Conservation (phyloP, 306 rosid genomes). For the Pterocarpus santalinus region DNA sequence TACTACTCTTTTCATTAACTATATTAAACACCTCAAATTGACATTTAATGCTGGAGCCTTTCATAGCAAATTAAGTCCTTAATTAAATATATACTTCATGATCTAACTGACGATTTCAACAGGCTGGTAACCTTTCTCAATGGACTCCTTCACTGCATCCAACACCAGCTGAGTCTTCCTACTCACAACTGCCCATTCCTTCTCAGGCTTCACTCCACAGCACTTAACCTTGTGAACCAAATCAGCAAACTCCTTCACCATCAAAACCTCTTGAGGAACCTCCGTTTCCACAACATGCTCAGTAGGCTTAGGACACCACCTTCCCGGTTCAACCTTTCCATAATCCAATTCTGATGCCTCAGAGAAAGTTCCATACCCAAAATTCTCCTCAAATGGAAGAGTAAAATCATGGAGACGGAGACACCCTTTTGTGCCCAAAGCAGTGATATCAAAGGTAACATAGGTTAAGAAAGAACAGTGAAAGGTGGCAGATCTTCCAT, state of each 20-base stretch:
- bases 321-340: constrained; percentile 43
- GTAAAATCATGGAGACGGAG: constrained; percentile 45
- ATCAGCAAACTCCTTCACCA: constrained; percentile 51
- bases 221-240: constrained; percentile 43
- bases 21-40: no score
- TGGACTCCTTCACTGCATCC: constrained; percentile 58
- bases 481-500: constrained; percentile 49
- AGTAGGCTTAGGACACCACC: constrained; percentile 51
- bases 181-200: constrained; percentile 37
- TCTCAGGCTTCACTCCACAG: constrained; percentile 41
- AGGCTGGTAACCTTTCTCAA: constrained; percentile 43
- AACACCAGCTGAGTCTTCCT: constrained; percentile 49
- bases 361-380: constrained; percentile 34
- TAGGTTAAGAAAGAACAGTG: constrained; percentile 50
- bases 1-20: no score
- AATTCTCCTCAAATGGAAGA: constrained; percentile 47
- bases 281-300: constrained; percentile 48
- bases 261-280: constrained; percentile 50
- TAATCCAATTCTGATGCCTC: constrained; percentile 52
- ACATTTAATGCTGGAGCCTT: no score
- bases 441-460: constrained; percentile 41
- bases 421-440: constrained; percentile 49
- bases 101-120: constrained; percentile 38
- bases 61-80: no score
- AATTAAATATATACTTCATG: not conserved